A percentile compares a stretch with the other conserved stretches of the same genome.
Evolutionary conservation across 176 grass and related monocot genomes (phyloP).

Genomic region (Guadua angustifolia): DNA sequence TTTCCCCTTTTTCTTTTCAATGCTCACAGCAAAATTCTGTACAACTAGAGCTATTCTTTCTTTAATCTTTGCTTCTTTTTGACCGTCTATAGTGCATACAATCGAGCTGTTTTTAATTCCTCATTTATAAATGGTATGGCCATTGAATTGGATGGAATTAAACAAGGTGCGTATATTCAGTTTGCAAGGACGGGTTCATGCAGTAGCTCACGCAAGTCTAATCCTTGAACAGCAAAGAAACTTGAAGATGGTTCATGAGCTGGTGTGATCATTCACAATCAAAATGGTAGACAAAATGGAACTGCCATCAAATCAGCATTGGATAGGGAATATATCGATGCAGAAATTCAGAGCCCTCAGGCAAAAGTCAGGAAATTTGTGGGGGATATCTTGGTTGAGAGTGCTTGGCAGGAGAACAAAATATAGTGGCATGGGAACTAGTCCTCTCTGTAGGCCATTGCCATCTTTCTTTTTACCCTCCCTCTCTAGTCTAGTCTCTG

Average conservation of each 20-base stretch:
- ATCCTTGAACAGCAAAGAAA: conserved; percentile 17
- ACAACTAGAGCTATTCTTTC: conserved; percentile 21
- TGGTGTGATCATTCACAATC: conserved; percentile 29
- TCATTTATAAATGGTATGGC: background rate
- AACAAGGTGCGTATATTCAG: background rate
- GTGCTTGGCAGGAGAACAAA: conserved; percentile 58
- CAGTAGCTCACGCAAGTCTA: background rate
- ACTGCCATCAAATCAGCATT: conserved; percentile 53
- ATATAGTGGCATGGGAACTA: conserved; percentile 60
- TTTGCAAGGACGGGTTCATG: conserved; percentile 1
- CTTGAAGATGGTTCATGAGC: conserved; percentile 10
- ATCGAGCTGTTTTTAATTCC: background rate
- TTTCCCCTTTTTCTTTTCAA: conserved; percentile 8
- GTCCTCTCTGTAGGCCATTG: conserved; percentile 51
- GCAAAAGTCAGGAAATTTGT: conserved; percentile 33
- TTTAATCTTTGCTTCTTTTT: conserved; percentile 14
- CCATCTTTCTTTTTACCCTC: conserved; percentile 18
- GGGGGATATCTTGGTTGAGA: conserved; percentile 49
- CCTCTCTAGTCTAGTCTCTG: background rate
- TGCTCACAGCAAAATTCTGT: conserved; percentile 35
- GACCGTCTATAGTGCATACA: background rate
- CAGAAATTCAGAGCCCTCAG: conserved; percentile 41
- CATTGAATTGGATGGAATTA: conserved; percentile 6
- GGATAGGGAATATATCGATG: conserved; percentile 49
- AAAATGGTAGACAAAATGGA: conserved; percentile 49